phyloP scores from a whole-genome alignment of 495 filamentous ascomycete genomes.

The Penicillium egyptiacum region DNA sequence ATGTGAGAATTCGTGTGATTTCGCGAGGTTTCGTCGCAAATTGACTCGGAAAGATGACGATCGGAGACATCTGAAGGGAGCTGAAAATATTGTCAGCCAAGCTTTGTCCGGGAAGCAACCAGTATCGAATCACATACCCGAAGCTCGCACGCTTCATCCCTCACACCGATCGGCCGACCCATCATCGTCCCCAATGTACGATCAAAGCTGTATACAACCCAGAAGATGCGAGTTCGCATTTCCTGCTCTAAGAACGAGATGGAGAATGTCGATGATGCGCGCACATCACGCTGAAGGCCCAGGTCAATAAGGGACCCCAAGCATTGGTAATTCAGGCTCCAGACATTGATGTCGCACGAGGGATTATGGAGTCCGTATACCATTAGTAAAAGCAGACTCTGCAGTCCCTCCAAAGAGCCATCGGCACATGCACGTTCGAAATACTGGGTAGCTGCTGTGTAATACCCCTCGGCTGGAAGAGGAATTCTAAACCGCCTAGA shows the following conservation, averaged over 20 bases:
- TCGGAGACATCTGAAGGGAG: slow-evolving; percentile 37
- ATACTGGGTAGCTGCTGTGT: slow-evolving; percentile 43
- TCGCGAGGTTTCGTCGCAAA: not conserved
- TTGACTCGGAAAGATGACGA: slow-evolving; percentile 19
- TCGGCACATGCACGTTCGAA: slow-evolving; percentile 39
- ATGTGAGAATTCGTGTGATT: slow-evolving; percentile 34
- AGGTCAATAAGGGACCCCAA: slow-evolving; percentile 47
- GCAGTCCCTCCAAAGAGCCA: slow-evolving; percentile 40
- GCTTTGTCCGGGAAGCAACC: not conserved
- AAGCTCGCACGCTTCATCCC: slow-evolving; percentile 51
- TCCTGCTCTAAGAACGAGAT: slow-evolving; percentile 47
- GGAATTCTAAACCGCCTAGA: slow-evolving; percentile 40
- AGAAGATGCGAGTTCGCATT: slow-evolving; percentile 50
- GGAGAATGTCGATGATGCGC: slow-evolving; percentile 27
- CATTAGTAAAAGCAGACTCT: slow-evolving; percentile 45
- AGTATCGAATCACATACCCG: slow-evolving; percentile 29
- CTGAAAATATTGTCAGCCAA: slow-evolving; percentile 19
- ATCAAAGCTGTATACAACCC: slow-evolving; percentile 49
- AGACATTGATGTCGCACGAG: slow-evolving; percentile 46
- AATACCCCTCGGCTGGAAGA: slow-evolving; percentile 46
- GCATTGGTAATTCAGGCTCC: slow-evolving; percentile 52
- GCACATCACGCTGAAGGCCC: slow-evolving; percentile 46
- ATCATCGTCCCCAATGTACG: slow-evolving; percentile 49
- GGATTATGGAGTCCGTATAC: slow-evolving; percentile 50
- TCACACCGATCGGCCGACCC: slow-evolving; percentile 49